Evolutionary conservation across 1,139 yeast genomes (phyloP), one percentile per base, ranked within the genome.

Genomic region (Hyphopichia pseudoburtonii): DNA sequence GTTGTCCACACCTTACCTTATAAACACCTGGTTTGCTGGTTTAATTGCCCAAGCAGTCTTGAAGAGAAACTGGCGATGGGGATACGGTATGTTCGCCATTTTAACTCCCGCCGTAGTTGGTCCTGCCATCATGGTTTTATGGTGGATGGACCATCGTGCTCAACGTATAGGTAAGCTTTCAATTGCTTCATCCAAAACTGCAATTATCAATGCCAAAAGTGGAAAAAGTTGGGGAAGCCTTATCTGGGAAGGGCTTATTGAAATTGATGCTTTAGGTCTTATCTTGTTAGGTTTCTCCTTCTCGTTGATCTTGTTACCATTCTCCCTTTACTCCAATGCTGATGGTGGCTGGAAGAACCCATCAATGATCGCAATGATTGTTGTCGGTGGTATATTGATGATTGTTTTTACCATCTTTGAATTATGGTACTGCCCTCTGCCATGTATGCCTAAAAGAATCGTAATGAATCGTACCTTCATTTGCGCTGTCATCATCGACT

Each of bases 51-150:
- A 53, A 4, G 53, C 58, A 12, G 44, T 64, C 17, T 39, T 54
- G 10, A 43, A 38, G 10, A 29, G 36, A 21, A 59, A 58, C 37
- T 63, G 67, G 67, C 53, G 66, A 47, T 63, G 67, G 68, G 69
- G 68, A 32, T 62, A 60, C 41, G 68, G 67, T 39, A 61, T 62
- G 66, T 62, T 60, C 41, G 56, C 62, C 18, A 61, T 65, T 28
- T 56, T 64, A 23, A 53, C 60, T 37, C 69, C 70, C 4, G 64
- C 48, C 2, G 51, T 55, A 9, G 37, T 58, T 18, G 29, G 44
- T 7, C 70, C 70, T 17, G 59, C 62, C 6, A 48, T 62, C 25
- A 17, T 39, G 5, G 40, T 59, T 17, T 48, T 66, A 56, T 40
- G 47, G 11, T 55, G 46, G 37, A 41, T 55, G 31, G 68, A 65